Evolutionary conservation across 2,329 filamentous ascomycete genomes (phyloP).

Genomic region (Cucurbitaria berberidis): DNA sequence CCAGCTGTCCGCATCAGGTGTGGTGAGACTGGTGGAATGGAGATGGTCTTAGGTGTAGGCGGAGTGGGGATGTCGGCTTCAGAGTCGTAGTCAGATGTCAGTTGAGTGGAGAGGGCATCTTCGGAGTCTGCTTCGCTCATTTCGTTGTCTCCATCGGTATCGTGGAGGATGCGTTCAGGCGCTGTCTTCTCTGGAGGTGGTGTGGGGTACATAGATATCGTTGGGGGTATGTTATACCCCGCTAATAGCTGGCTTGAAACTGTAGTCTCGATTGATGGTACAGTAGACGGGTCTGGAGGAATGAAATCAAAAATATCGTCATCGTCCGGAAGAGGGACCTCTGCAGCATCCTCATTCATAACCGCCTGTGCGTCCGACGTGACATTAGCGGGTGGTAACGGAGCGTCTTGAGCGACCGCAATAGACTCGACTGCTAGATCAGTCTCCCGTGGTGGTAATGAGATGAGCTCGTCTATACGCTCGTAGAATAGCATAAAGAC

Average conservation of each 20-base stretch:
- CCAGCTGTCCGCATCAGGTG: constrained; percentile 40
- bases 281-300: constrained; percentile 2
- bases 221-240: neutral
- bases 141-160: constrained; percentile 12
- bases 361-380: neutral
- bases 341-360: constrained; percentile 13
- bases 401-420: constrained; percentile 16
- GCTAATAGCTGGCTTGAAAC: neutral
- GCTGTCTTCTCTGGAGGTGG: constrained; percentile 11
- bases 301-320: constrained; percentile 14
- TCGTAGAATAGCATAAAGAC: constrained; percentile 99
- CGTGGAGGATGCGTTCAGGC: neutral
- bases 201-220: constrained; percentile 10
- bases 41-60: constrained; percentile 11
- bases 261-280: neutral
- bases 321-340: constrained; percentile 29
- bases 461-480: constrained; percentile 55
- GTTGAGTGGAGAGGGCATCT: constrained; percentile 28
- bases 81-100: constrained; percentile 29
- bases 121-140: constrained; percentile 32
- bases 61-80: constrained; percentile 10
- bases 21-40: constrained; percentile 23
- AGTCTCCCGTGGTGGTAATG: neutral
- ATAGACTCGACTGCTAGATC: neutral
- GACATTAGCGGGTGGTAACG: constrained; percentile 24